These are phyloP conservation scores for Botryotinia calthae DNA, from an alignment of 2,329 filamentous ascomycete genomes.

Conservation along the genomic window DNA sequence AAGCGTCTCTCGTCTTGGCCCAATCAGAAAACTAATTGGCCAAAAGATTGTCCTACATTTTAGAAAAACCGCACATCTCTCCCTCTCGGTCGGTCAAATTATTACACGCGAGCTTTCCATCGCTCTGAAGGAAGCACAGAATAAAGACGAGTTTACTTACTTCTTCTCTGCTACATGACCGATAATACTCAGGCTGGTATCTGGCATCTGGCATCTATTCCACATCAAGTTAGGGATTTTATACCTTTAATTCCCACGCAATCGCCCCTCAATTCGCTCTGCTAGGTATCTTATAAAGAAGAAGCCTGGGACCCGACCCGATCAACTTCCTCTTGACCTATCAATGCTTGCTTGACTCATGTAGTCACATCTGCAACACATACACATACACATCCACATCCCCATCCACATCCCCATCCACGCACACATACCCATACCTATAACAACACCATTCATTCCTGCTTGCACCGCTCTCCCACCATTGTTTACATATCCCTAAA, in stretches of 20 bases:
- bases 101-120: not conserved
- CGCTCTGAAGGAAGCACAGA: not conserved
- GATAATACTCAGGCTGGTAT: not conserved
- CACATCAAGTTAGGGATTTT: not conserved
- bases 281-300: not conserved
- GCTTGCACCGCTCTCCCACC: not conserved
- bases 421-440: not conserved
- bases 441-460: not conserved
- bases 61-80: not conserved
- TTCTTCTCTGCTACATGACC: not conserved
- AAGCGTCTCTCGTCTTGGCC: not conserved
- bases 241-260: not conserved
- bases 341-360: not conserved
- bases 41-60: not conserved
- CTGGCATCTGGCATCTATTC: not conserved
- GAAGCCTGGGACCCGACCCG: not conserved
- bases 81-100: constrained; percentile 11
- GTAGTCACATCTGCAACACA: not conserved
- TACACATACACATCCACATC: too few relatives aligned
- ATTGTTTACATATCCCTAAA: not conserved
- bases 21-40: constrained; percentile 6
- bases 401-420: too few relatives aligned
- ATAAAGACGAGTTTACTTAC: not conserved
- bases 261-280: not conserved
- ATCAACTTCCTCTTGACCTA: not conserved